Conservation (phyloP, 2,329 filamentous ascomycete species). For the Teratosphaeria destructans region DNA sequence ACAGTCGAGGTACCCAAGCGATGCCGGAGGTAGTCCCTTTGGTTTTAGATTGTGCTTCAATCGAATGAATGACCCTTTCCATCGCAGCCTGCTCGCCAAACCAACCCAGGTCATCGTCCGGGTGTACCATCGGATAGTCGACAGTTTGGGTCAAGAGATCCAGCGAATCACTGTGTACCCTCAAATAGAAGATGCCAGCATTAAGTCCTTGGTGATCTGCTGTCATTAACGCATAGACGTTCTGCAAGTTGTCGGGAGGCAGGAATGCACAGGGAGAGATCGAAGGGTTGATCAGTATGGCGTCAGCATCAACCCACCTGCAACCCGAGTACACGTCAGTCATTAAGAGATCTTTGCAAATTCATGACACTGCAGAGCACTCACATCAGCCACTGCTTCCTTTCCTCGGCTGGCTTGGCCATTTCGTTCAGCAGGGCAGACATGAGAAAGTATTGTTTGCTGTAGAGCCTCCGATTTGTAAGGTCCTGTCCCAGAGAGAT, state of each 20-base stretch:
- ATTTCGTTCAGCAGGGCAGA: not conserved
- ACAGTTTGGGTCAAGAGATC: not conserved
- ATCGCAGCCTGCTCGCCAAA: not conserved
- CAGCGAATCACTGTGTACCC: not conserved
- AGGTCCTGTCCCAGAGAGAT: not conserved
- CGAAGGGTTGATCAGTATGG: not conserved
- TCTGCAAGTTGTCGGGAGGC: not conserved
- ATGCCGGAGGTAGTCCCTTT: not conserved
- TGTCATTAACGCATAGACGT: not conserved
- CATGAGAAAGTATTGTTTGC: not conserved
- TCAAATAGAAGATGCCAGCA: not conserved
- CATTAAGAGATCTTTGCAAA: not conserved
- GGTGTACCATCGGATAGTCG: not conserved
- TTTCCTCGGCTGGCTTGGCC: not conserved
- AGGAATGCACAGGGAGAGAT: not conserved
- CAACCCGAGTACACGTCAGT: not conserved
- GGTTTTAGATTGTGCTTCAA: not conserved
- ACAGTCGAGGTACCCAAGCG: not conserved
- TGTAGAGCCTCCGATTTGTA: not conserved
- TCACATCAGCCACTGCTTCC: not conserved
- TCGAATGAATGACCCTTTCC: not conserved
- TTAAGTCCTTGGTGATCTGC: not conserved
- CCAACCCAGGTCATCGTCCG: not conserved
- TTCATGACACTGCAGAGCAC: not conserved
- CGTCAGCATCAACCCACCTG: not conserved